Base-by-base conservation (phyloP, 495 filamentous ascomycete genomes). In the Filosporella fistucella region DNA sequence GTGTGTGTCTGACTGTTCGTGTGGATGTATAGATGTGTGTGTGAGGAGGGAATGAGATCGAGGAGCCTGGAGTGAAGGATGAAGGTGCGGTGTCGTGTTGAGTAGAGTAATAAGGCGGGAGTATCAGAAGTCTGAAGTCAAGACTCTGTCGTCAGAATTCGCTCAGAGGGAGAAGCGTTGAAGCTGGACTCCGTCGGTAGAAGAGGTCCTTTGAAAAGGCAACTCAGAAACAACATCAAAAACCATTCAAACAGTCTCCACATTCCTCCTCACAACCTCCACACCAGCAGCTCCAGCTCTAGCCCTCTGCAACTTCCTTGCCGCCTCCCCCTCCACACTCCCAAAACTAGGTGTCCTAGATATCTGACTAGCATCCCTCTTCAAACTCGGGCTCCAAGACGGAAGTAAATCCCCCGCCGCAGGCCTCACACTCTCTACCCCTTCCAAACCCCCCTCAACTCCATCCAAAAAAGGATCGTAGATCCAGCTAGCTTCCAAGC, bases 401-500 rank as follows among this genome's bases (percentile, higher is more conserved):
- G 64, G 53, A 17, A 74, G 60, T 29, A 76, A 71, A 24, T 74
- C 70, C 11, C 72, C 74, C 5, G 71, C 72, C 12, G 73, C 68
- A 11, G 71, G 71, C 18, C 14, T n/a, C n/a, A n/a, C n/a, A n/a
- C n/a, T n/a, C n/a, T n/a, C n/a, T n/a, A n/a, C n/a, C n/a, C n/a
- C n/a, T n/a, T n/a, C n/a, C n/a, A n/a, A n/a, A n/a, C n/a, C n/a
- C n/a, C n/a, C n/a, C n/a, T n/a, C n/a, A n/a, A n/a, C n/a, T n/a
- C 58, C 58, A 35, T 79, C 75, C 11, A 79, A 65, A 24, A 69
- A 51, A 8, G 56, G 51, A 47, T 79, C 75, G 45, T 70, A 69
- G 0, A 53, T 61, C 75, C 75, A 79, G 32, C 67, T 62, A 9
- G 57, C 67, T 47, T 79, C 75, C 2, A 79, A 64, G 5, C 69